Base-by-base conservation (phyloP, 192 early-diverging fungal genomes). In the Backusella morwellensis region DNA sequence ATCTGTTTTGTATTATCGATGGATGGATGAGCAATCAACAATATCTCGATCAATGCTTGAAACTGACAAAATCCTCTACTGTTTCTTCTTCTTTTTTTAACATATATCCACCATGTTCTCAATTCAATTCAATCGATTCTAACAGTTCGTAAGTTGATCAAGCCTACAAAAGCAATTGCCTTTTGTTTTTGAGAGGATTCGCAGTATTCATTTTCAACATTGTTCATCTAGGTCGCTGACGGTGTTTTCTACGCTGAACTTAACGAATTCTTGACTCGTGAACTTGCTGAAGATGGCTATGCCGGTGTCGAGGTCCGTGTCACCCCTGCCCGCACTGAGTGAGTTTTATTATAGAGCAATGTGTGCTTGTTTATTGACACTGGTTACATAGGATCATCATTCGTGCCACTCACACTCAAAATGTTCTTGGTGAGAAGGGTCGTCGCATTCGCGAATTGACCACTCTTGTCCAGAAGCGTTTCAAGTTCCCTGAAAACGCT, bases 201-300 rank as follows among this genome's bases (percentile, higher is more conserved):
- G 15, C 35, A 29, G 36, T 5, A 68, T 56, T 5, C 6, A 68
- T 56, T 5, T 52, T 50, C 50, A n/a, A 67, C 19, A 26, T 36
- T 35, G 35, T 1, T 23, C 26, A 34, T 40, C 35, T 35, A 56
- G 96, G 98, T 99, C 96, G 98, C 98, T 88, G 98, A 99, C 89
- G 98, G 98, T 95, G 97, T 99, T 73, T 99, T 99, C 92, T 98
- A 97, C 91, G 97, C 98, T 86, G 98, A 99, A 89, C 93, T 99
- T 83, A 99, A 99, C 93, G 96, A 97, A 89, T 97, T 97, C 91
- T 94, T 99, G 88, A 93, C 94, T 85, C 96, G 96, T 86, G 95
- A 97, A 89, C 91, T 99, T 81, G 93, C 96, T 82, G 91, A 91
- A 86, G 96, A 99, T 86, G 98, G 98, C 88, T 99, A 99, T 93